Evolutionary conservation across 2,329 filamentous ascomycete genomes (phyloP).

Genomic region (Clarireedia monteithiana): DNA sequence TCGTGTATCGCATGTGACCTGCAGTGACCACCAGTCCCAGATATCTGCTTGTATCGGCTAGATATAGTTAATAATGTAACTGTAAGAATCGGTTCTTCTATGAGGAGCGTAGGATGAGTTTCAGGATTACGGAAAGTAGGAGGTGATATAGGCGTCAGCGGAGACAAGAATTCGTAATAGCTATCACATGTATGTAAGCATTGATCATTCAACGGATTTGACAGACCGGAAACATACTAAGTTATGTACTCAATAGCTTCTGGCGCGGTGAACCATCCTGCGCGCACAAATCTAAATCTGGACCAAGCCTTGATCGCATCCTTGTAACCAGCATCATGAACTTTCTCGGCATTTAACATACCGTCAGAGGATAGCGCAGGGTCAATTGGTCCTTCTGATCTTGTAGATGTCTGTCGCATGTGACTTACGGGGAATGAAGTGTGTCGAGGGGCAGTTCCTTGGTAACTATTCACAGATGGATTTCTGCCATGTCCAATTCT

Average conservation of each 20-base stretch:
- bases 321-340: constrained; percentile 47
- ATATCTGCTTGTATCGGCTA: constrained; percentile 75
- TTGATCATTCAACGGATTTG: neutral
- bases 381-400: constrained; percentile 21
- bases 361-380: constrained; percentile 20
- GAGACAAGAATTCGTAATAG: constrained; percentile 87
- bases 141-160: constrained; percentile 86
- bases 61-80: constrained; percentile 88
- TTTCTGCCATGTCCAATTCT: constrained; percentile 14
- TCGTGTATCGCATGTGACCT: constrained; percentile 89
- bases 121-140: constrained; percentile 81
- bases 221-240: constrained; percentile 51
- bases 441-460: constrained; percentile 12
- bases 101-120: constrained; percentile 71
- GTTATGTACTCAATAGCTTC: constrained; percentile 92
- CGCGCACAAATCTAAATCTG: constrained; percentile 87
- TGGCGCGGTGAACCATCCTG: constrained; percentile 90
- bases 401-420: constrained; percentile 14
- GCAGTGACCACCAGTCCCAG: constrained; percentile 72
- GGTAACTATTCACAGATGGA: constrained; percentile 13
- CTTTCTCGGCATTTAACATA: constrained; percentile 11
- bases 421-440: constrained; percentile 18
- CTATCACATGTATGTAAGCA: constrained; percentile 35
- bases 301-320: constrained; percentile 83
- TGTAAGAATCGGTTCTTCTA: constrained; percentile 85